phyloP scores from a whole-genome alignment of 2,329 filamentous ascomycete genomes.

The Colletotrichum euphorbiae region DNA sequence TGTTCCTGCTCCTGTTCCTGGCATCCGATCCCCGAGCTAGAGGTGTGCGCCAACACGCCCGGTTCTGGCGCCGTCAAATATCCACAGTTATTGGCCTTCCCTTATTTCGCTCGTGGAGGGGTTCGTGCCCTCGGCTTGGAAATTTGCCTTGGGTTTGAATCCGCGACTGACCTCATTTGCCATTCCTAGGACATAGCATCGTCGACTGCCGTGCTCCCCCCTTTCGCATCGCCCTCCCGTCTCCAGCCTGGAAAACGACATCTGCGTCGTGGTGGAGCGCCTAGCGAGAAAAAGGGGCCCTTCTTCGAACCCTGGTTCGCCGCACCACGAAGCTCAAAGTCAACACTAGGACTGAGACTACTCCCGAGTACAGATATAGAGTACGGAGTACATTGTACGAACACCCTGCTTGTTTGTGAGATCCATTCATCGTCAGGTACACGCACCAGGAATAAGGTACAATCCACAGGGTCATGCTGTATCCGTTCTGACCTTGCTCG shows the following conservation, averaged over 20 bases:
- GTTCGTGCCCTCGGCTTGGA: constrained; percentile 17
- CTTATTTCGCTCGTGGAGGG: constrained; percentile 22
- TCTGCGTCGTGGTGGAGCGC: constrained; percentile 37
- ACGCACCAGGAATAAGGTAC: not conserved
- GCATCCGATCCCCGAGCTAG: constrained; percentile 4
- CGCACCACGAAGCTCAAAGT: constrained; percentile 37
- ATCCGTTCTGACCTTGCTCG: constrained; percentile 22
- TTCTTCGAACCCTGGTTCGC: constrained; percentile 34
- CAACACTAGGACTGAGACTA: constrained; percentile 8
- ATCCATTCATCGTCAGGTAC: constrained; percentile 6
- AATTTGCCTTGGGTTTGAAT: constrained; percentile 29
- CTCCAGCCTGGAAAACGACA: constrained; percentile 13
- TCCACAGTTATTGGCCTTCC: constrained; percentile 20
- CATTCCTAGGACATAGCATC: constrained; percentile 28
- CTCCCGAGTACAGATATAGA: constrained; percentile 4
- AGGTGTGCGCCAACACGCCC: constrained; percentile 25
- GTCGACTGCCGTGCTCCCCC: constrained; percentile 27
- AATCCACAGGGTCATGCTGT: not conserved
- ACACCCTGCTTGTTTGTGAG: not conserved
- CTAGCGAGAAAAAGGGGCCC: constrained; percentile 29
- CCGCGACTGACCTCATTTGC: constrained; percentile 39
- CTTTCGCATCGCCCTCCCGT: constrained; percentile 19
- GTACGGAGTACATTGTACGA: constrained; percentile 9
- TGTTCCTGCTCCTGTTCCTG: not conserved
- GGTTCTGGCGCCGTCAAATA: constrained; percentile 19